Conservation (phyloP, 1,139 yeast genomes). For the Blastobotrys aristatus region DNA sequence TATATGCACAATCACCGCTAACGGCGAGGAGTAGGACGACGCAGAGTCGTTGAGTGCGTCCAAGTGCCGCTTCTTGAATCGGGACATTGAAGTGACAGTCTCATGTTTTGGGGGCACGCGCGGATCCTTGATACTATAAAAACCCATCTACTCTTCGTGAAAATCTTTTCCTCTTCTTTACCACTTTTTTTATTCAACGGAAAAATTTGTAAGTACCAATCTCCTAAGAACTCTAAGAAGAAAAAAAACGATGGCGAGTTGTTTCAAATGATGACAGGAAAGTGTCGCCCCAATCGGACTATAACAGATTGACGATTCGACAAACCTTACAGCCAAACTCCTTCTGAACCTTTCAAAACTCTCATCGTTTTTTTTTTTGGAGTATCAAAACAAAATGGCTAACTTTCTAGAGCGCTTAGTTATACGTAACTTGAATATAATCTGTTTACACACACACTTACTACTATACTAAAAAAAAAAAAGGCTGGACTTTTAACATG, state of each 20-base stretch:
- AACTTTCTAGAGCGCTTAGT: too few species aligned
- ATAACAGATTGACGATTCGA: slow-evolving; percentile 47
- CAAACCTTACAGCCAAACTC: slow-evolving; percentile 42
- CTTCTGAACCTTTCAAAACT: slow-evolving; percentile 10
- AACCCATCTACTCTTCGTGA: neutral
- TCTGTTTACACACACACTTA: too few species aligned
- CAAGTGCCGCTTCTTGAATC: slow-evolving; percentile 23
- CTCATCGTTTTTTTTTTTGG: neutral
- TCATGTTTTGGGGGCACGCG: neutral
- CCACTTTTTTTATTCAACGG: neutral
- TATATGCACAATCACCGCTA: slow-evolving; percentile 78
- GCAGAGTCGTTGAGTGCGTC: slow-evolving; percentile 20
- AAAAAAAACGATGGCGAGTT: too few species aligned
- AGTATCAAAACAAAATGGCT: neutral
- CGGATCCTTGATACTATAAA: neutral
- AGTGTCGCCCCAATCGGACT: slow-evolving; percentile 62
- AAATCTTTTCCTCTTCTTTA: slow-evolving; percentile 3
- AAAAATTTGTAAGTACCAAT: neutral
- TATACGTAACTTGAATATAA: too few species aligned
- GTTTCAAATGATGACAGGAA: slow-evolving; percentile 41
- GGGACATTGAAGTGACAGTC: slow-evolving; percentile 12
- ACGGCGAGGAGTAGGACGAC: slow-evolving; percentile 46
- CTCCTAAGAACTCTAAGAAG: neutral
- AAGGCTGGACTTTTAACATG: slow-evolving; percentile 3
- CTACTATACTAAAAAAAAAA: neutral